Percentiles rank a stretch among this genome's conserved stretches.
These are phyloP conservation scores for Agaricus subrufescens DNA, from an alignment of 768 basidiomycete genomes.

Conservation along the genomic window DNA sequence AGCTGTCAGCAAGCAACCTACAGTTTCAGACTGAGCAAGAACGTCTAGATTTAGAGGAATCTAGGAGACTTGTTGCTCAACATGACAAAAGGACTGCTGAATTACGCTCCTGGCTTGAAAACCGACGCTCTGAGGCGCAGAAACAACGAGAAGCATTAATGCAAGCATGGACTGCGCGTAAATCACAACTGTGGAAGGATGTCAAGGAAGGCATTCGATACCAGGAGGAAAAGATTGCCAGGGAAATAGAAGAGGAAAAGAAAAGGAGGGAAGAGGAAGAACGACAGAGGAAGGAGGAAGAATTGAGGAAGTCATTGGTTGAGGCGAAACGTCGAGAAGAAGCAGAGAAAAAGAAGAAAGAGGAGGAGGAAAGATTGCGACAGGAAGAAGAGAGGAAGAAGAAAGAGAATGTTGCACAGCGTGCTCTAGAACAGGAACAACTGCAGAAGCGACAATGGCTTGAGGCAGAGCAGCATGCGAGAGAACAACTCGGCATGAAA, in stretches of 20 bases:
- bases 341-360: conserved; percentile 37
- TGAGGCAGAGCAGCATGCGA: conserved; percentile 25
- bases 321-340: conserved; percentile 42
- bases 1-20: conserved; percentile 27
- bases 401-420: conserved; percentile 29
- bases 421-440: conserved; percentile 33
- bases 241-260: conserved; percentile 52
- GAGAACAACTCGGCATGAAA: conserved; percentile 41
- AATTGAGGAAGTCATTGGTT: conserved; percentile 40
- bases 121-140: conserved; percentile 38
- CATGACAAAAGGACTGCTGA: conserved; percentile 50
- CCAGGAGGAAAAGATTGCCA: conserved; percentile 58
- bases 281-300: conserved; percentile 31
- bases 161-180: conserved; percentile 47
- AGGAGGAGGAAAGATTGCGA: conserved; percentile 36
- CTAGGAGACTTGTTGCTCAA: conserved; percentile 29
- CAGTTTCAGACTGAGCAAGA: conserved; percentile 41
- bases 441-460: conserved; percentile 22
- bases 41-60: conserved; percentile 28
- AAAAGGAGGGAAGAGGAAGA: conserved; percentile 46
- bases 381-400: conserved; percentile 33
- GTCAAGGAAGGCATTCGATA: conserved; percentile 58
- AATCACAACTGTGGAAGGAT: conserved; percentile 48
- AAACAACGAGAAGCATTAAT: conserved; percentile 40
- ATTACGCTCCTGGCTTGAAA: conserved; percentile 40